Evolutionary conservation across 768 basidiomycete species (phyloP).

Genomic region (Tulasnella sp.): DNA sequence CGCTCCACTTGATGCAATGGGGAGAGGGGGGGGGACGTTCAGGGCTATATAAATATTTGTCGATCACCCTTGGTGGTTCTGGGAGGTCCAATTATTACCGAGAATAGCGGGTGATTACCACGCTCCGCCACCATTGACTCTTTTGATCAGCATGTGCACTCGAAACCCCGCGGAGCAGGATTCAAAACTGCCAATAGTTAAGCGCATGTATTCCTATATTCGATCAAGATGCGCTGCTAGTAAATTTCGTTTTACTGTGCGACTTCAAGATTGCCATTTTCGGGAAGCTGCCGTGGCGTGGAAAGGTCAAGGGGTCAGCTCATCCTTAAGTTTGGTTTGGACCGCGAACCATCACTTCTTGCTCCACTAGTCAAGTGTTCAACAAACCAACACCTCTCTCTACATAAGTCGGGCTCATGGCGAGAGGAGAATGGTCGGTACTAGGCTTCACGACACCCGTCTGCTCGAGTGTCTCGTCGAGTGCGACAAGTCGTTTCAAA

Average conservation of each 20-base stretch:
- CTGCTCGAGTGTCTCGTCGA: conserved; percentile 61
- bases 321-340: background rate
- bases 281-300: background rate
- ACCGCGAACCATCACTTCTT: background rate
- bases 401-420: background rate
- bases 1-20: too few species aligned
- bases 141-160: too few species aligned
- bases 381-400: background rate
- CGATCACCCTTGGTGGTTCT: too few species aligned
- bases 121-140: too few species aligned
- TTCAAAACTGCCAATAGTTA: too few species aligned
- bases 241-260: conserved; percentile 36
- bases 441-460: conserved; percentile 62
- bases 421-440: conserved; percentile 53
- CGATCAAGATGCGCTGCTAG: too few species aligned
- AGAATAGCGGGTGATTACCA: too few species aligned
- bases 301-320: conserved; percentile 40
- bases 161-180: too few species aligned
- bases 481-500: conserved; percentile 67
- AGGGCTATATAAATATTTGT: too few species aligned
- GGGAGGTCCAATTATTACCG: too few species aligned
- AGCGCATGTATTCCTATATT: too few species aligned
- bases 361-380: conserved; percentile 29
- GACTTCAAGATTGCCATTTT: background rate
- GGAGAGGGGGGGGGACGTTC: too few species aligned